Conservation (phyloP, 371 early-diverging fungal species). For the Batkoa obscura region DNA sequence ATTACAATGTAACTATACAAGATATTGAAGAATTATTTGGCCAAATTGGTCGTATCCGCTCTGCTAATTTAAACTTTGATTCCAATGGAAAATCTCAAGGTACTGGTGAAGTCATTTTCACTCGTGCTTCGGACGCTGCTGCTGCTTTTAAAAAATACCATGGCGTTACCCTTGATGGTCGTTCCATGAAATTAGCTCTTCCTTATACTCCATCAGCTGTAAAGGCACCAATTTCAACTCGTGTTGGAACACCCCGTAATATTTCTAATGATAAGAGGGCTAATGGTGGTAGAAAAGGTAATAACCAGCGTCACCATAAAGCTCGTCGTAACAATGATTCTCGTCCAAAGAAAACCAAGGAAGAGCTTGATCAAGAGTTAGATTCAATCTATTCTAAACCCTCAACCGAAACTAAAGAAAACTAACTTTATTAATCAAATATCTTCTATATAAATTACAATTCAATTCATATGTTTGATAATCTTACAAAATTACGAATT, state of each 20-base stretch:
- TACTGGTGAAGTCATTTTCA: constrained; percentile 42
- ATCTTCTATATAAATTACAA: no score
- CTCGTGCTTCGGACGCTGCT: constrained; percentile 27
- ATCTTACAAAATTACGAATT: no score
- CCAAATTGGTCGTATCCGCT: constrained; percentile 35
- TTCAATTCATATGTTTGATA: no score
- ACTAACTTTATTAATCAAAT: no score
- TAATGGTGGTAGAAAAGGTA: constrained; percentile 15
- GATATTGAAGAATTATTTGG: constrained; percentile 33
- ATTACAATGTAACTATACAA: constrained; percentile 39
- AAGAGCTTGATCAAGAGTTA: constrained; percentile 53
- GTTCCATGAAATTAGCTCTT: constrained; percentile 56
- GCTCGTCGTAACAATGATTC: constrained; percentile 13
- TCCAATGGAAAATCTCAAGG: constrained; percentile 47
- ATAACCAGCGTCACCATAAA: not conserved
- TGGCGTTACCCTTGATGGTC: constrained; percentile 44
- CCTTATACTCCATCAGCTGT: constrained; percentile 21
- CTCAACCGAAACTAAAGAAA: no score
- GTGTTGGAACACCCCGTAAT: not conserved
- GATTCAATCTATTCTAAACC: constrained; percentile 10
- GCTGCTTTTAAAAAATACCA: constrained; percentile 41
- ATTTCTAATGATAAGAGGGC: not conserved
- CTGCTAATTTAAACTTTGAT: constrained; percentile 46
- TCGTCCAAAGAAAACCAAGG: constrained; percentile 22
- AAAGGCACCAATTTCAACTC: not conserved